phyloP scores from a whole-genome alignment of 192 early-diverging fungal species.

The Obelidium mucronatum region DNA sequence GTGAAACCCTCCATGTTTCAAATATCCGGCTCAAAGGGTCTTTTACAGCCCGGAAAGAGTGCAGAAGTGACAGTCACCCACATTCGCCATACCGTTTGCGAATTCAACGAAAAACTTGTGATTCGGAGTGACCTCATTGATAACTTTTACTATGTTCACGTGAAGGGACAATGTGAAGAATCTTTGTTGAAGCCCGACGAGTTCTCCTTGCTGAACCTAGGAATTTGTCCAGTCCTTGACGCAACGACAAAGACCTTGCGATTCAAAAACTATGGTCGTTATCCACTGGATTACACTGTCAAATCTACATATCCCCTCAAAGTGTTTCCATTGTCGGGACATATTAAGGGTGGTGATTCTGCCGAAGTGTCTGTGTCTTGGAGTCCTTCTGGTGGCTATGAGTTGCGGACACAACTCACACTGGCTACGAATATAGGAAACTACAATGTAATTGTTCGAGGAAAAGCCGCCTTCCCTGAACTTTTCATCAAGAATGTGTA shows the following conservation, averaged over 20 bases:
- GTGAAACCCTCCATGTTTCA: conserved; percentile 60
- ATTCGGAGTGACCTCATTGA: conserved; percentile 65
- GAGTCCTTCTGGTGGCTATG: conserved; percentile 69
- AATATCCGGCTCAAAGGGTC: conserved; percentile 55
- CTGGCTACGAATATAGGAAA: conserved; percentile 67
- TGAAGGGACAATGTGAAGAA: conserved; percentile 69
- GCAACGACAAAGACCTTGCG: conserved; percentile 53
- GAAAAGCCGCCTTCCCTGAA: conserved; percentile 69
- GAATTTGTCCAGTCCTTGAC: conserved; percentile 67
- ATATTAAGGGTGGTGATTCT: conserved; percentile 52
- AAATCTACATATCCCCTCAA: conserved; percentile 67
- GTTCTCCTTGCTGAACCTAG: conserved; percentile 63
- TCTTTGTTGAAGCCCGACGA: conserved; percentile 63
- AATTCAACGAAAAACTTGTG: conserved; percentile 58
- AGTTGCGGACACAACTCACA: conserved; percentile 61
- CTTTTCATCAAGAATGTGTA: conserved; percentile 57
- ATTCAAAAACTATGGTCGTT: conserved; percentile 65
- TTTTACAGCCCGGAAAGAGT: conserved; percentile 50
- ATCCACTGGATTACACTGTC: conserved; percentile 56
- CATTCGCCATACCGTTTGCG: conserved; percentile 55
- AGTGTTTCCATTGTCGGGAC: conserved; percentile 49
- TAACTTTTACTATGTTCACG: conserved; percentile 54
- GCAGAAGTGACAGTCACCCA: conserved; percentile 58
- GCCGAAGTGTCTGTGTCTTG: conserved; percentile 52
- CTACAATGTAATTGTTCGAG: conserved; percentile 61